phyloP scores from a whole-genome alignment of 2,329 filamentous ascomycete genomes.

The Cyphellophora europaea region DNA sequence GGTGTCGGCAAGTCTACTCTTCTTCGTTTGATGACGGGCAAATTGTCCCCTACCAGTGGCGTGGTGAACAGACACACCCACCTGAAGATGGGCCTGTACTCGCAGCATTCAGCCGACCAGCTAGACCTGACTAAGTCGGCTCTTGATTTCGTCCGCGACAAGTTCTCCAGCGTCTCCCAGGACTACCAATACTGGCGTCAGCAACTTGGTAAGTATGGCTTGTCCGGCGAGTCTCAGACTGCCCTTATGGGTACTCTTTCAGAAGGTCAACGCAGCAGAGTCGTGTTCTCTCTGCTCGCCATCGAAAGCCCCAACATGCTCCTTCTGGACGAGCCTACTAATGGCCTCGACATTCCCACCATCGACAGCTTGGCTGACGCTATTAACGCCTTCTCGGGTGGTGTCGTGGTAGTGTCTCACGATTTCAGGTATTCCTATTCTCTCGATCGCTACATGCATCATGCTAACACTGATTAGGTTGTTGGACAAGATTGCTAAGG shows the following conservation, averaged over 20 bases:
- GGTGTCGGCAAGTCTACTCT: constrained; percentile 98
- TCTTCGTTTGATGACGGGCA: constrained; percentile 91
- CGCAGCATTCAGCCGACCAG: constrained; percentile 96
- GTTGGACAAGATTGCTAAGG: constrained; percentile 98
- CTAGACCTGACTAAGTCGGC: constrained; percentile 96
- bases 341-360: constrained; percentile 97
- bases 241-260: constrained; percentile 96
- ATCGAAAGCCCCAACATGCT: constrained; percentile 98
- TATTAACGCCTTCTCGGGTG: constrained; percentile 91
- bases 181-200: constrained; percentile 99
- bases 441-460: constrained; percentile 2
- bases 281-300: constrained; percentile 91
- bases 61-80: constrained; percentile 87
- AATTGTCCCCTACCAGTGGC: constrained; percentile 73
- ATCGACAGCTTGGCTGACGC: constrained; percentile 96
- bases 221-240: constrained; percentile 88
- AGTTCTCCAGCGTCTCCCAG: constrained; percentile 79
- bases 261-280: constrained; percentile 95
- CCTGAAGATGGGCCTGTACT: constrained; percentile 96
- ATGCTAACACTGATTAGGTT: constrained; percentile 47
- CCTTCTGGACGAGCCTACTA: constrained; percentile 94
- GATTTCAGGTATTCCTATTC: constrained; percentile 76
- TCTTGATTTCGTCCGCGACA: constrained; percentile 94
- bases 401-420: constrained; percentile 97
- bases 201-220: constrained; percentile 88